These are phyloP conservation scores for Ogataea trehaloabstinens DNA, from an alignment of 805 yeast species.

Conservation along the genomic window DNA sequence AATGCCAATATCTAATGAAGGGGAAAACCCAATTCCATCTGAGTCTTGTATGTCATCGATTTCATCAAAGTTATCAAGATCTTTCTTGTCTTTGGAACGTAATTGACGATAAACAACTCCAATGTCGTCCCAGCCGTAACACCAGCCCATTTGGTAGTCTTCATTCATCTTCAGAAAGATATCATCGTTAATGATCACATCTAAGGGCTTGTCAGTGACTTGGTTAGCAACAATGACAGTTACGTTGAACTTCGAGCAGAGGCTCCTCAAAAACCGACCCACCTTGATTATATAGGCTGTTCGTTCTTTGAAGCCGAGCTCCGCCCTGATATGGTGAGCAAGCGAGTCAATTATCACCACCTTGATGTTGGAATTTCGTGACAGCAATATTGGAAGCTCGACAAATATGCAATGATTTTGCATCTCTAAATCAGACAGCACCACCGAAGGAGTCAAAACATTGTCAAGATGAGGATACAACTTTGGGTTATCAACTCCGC, in stretches of 20 bases:
- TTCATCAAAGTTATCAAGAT: slow-evolving; percentile 21
- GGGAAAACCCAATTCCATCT: not conserved
- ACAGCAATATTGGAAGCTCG: slow-evolving; percentile 62
- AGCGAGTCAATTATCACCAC: slow-evolving; percentile 77
- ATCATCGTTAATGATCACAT: slow-evolving; percentile 30
- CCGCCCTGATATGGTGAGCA: slow-evolving; percentile 75
- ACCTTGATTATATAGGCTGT: slow-evolving; percentile 41
- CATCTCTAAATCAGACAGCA: slow-evolving; percentile 53
- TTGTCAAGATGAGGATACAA: slow-evolving; percentile 34
- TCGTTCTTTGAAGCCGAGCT: slow-evolving; percentile 44
- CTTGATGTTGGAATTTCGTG: slow-evolving; percentile 40
- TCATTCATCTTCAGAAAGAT: slow-evolving; percentile 39
- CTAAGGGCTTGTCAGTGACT: slow-evolving; percentile 60
- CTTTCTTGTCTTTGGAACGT: slow-evolving; percentile 15
- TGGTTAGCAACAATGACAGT: slow-evolving; percentile 79
- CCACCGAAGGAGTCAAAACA: slow-evolving; percentile 28
- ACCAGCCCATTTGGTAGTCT: slow-evolving; percentile 70
- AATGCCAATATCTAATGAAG: not conserved
- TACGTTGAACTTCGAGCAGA: slow-evolving; percentile 47
- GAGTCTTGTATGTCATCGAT: slow-evolving; percentile 9
- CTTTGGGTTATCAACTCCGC: slow-evolving; percentile 29
- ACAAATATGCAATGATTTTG: slow-evolving; percentile 71
- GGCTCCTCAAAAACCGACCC: slow-evolving; percentile 44
- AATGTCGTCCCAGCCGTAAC: slow-evolving; percentile 68
- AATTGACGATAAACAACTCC: slow-evolving; percentile 31